Percentiles rank a stretch among this genome's conserved stretches.
Conservation (phyloP, 2,329 filamentous ascomycete species). For the Pseudocercospora musae region DNA sequence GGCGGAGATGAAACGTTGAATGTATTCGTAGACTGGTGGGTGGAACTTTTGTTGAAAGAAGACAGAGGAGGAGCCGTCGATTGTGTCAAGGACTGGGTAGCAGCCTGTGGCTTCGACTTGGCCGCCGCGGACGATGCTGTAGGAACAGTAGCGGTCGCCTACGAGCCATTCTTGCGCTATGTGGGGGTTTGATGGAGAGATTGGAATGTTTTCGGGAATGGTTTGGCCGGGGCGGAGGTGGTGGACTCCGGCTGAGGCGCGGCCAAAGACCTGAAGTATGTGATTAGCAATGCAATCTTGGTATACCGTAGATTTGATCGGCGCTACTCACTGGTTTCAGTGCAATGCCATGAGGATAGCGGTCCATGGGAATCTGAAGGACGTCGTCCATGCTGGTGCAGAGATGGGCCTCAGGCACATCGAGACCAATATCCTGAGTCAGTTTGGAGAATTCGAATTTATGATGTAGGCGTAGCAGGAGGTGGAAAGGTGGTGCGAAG, state of each 20-base stretch:
- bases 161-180: slow-evolving; percentile 35
- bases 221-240: slow-evolving; percentile 17
- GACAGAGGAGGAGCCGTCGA: slow-evolving; percentile 30
- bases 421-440: slow-evolving; percentile 24
- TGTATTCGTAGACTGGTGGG: slow-evolving; percentile 27
- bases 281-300: too few relatives aligned
- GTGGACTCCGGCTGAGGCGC: slow-evolving; percentile 20
- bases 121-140: slow-evolving; percentile 30
- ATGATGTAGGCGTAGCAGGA: slow-evolving; percentile 32
- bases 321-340: slow-evolving; percentile 25
- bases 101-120: slow-evolving; percentile 28
- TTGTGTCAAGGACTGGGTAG: slow-evolving; percentile 33
- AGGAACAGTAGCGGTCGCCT: slow-evolving; percentile 32
- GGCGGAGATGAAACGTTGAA: slow-evolving; percentile 20
- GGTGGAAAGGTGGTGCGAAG: slow-evolving; percentile 29
- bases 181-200: slow-evolving; percentile 19
- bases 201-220: slow-evolving; percentile 13
- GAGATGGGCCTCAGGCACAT: slow-evolving; percentile 27
- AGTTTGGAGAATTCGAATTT: slow-evolving; percentile 32
- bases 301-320: too few relatives aligned
- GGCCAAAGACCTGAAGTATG: slow-evolving; percentile 24
- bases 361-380: slow-evolving; percentile 12
- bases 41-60: slow-evolving; percentile 28
- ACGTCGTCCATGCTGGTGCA: slow-evolving; percentile 27
- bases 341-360: slow-evolving; percentile 27